Conservation (phyloP, 1,284 basidiomycete species). For the Schizophyllum commune region DNA sequence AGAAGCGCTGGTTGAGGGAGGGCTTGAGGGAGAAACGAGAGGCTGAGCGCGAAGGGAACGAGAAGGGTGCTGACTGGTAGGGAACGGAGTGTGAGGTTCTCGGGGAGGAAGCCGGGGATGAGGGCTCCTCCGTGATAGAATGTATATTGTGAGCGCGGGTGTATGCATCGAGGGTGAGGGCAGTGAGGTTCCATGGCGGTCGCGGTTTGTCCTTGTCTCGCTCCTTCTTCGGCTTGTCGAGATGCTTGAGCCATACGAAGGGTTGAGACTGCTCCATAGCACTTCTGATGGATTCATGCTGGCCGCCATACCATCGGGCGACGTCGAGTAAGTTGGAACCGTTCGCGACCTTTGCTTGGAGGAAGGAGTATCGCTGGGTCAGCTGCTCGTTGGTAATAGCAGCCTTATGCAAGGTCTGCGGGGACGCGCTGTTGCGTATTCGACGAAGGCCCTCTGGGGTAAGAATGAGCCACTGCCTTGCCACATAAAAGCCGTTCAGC, state of each 20-base stretch:
- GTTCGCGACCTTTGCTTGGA: constrained; percentile 32
- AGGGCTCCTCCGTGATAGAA: constrained; percentile 33
- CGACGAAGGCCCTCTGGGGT: constrained; percentile 46
- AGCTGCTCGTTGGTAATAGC: constrained; percentile 60
- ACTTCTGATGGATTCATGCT: constrained; percentile 34
- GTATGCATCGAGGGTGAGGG: constrained; percentile 60
- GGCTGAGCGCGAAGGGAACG: not conserved
- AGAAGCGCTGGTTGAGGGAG: too few species aligned
- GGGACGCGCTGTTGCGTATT: constrained; percentile 41
- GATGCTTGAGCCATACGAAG: constrained; percentile 63
- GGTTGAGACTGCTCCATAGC: constrained; percentile 57
- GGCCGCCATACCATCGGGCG: constrained; percentile 49
- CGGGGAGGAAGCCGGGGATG: constrained; percentile 20
- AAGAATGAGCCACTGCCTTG: constrained; percentile 1
- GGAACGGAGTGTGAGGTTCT: constrained; percentile 28
- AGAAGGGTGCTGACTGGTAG: constrained; percentile 6
- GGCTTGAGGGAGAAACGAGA: too few species aligned
- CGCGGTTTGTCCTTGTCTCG: constrained; percentile 20
- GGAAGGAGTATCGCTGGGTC: constrained; percentile 49
- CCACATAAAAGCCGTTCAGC: not conserved
- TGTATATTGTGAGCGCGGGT: constrained; percentile 27
- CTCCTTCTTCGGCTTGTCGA: constrained; percentile 32
- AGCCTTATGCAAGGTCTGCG: constrained; percentile 55
- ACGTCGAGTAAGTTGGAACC: constrained; percentile 40
- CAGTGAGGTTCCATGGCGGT: constrained; percentile 56